Base-by-base conservation (phyloP, 352 stramenopile genomes). In the Pythium dissotocum region DNA sequence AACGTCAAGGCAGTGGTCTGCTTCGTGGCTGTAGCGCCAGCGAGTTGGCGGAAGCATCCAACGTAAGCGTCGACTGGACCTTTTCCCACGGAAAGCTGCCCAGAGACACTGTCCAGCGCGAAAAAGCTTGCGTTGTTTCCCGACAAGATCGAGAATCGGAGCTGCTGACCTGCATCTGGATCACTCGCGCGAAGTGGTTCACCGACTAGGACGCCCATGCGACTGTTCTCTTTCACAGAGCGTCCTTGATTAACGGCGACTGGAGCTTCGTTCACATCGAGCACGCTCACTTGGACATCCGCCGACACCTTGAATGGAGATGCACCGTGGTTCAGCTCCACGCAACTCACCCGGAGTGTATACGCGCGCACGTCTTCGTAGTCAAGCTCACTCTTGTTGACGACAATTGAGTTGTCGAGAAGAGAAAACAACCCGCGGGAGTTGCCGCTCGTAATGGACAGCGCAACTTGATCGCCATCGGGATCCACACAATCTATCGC, bases 251-350 rank as follows among this genome's bases (percentile, higher is more conserved):
- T 63, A 0, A 26, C 3, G 10, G 63, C 69, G 4, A 66, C 21
- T 2, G 72, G 72, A 18, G 61, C n/a, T 21, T 79, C 69, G 44
- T 79, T 79, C 0, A 79, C 69, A 36, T 79, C 69, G 28, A 75
- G 2, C 4, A 79, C 58, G 21, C 26, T 66, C 16, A 79, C 49
- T 42, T 36, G 40, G 24, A 76, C 32, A 13, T 67, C 57, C 7
- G 38, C 30, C 14, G 56, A 48, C 2, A 59, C 36, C n/a, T 69
- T 48, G 6, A 60, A 33, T 3, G 59, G 21, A n/a, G 52, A 32
- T 8, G 9, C 16, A 4, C 65, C 46, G 30, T 52, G 61, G 44
- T 59, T 67, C 0, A 21, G 56, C 51, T 77, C 66, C 7, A 52
- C 42, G 26, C 70, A 76, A 14, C 55, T 62, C 3, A 76, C 9